These are phyloP conservation scores for Fraxinus velutina DNA, from an alignment of 305 asterid genomes.

Conservation along the genomic window DNA sequence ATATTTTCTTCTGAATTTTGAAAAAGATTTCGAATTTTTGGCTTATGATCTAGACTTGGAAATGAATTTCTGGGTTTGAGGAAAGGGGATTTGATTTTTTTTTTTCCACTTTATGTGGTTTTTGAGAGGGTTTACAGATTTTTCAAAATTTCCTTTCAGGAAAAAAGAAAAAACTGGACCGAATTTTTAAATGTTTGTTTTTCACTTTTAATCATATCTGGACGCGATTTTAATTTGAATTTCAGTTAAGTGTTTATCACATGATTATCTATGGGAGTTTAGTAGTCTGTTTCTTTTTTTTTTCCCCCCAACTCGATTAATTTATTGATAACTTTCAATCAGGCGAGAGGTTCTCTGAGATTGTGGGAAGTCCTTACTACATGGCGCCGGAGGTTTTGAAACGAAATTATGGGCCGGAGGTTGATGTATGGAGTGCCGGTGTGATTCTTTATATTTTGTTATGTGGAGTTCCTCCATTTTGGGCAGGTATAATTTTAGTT, in stretches of 20 bases:
- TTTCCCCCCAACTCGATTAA: not conserved
- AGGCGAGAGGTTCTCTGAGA: slow-evolving; percentile 90
- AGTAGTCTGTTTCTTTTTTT: not conserved
- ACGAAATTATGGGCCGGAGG: slow-evolving; percentile 83
- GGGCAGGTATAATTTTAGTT: slow-evolving; percentile 65
- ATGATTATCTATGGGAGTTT: not conserved
- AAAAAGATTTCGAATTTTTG: not conserved
- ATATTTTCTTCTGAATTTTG: not conserved
- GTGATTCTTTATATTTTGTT: slow-evolving; percentile 83
- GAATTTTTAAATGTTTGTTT: not conserved
- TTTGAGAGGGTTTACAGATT: not conserved
- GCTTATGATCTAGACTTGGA: not conserved
- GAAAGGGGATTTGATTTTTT: not conserved
- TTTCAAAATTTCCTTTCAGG: not conserved
- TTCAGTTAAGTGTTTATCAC: not conserved
- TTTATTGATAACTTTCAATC: not conserved
- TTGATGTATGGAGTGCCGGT: slow-evolving; percentile 90
- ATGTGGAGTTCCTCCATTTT: slow-evolving; percentile 95
- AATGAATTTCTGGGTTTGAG: not conserved
- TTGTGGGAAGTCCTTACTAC: slow-evolving; percentile 26
- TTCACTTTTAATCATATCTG: not conserved
- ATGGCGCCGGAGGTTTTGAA: slow-evolving; percentile 92
- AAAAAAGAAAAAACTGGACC: not conserved
- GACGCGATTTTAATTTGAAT: not conserved
- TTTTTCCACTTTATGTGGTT: not conserved